Evolutionary conservation across 2,329 filamentous ascomycete species (phyloP).

Genomic region (Ascochyta viciae-villosae): DNA sequence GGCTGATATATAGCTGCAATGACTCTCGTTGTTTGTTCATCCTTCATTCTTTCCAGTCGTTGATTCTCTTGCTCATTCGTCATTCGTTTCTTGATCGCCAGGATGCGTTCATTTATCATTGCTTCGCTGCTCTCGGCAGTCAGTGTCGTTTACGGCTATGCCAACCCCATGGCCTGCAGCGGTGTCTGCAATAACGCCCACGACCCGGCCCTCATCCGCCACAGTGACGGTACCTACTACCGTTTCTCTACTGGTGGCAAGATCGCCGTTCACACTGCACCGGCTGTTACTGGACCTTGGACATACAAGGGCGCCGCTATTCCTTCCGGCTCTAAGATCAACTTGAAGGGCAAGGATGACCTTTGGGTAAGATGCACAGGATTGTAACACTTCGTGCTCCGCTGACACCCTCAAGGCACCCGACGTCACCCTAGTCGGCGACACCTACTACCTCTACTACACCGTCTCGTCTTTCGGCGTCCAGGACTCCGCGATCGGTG

Average conservation of each 20-base stretch:
- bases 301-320: slow-evolving; percentile 56
- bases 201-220: slow-evolving; percentile 58
- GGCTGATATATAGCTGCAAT: slow-evolving; percentile 5
- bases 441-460: slow-evolving; percentile 71
- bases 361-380: slow-evolving; percentile 54
- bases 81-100: slow-evolving; percentile 14
- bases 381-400: neutral
- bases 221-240: slow-evolving; percentile 59
- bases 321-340: slow-evolving; percentile 54
- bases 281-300: slow-evolving; percentile 60
- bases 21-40: neutral
- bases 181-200: slow-evolving; percentile 55
- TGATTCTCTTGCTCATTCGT: neutral
- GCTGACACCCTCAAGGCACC: slow-evolving; percentile 61
- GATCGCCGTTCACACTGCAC: slow-evolving; percentile 59
- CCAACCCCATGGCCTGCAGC: slow-evolving; percentile 50
- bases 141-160: slow-evolving; percentile 42
- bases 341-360: slow-evolving; percentile 55
- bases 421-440: slow-evolving; percentile 65
- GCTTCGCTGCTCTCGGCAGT: slow-evolving; percentile 28
- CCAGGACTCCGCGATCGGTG: slow-evolving; percentile 68
- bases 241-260: slow-evolving; percentile 61
- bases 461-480: slow-evolving; percentile 68
- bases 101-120: slow-evolving; percentile 30
- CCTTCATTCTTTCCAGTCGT: neutral